These are phyloP conservation scores for Linum trigynum DNA, from an alignment of 345 rosid species.

Conservation along the genomic window DNA sequence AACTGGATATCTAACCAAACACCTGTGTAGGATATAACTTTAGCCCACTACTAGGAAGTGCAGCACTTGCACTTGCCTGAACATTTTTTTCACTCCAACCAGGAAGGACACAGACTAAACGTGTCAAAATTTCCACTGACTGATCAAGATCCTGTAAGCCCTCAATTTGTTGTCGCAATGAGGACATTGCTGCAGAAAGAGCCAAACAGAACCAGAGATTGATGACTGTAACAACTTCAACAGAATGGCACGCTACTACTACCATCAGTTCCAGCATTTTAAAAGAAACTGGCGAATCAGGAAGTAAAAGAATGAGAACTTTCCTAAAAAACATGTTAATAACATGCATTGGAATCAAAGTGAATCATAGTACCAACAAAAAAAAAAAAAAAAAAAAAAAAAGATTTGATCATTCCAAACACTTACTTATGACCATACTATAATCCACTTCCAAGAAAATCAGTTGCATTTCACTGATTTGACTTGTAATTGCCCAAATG, in stretches of 20 bases:
- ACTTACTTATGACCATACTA: too few species aligned
- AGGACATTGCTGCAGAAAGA: constrained; percentile 63
- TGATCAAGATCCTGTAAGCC: constrained; percentile 53
- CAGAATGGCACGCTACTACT: neutral
- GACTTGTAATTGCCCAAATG: too few species aligned
- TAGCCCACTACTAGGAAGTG: neutral
- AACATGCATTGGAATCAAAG: too few species aligned
- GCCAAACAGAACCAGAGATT: neutral
- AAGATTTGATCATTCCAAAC: too few species aligned
- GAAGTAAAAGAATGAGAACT: too few species aligned
- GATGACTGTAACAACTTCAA: neutral
- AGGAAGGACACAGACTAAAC: constrained; percentile 86
- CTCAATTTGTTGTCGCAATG: constrained; percentile 66
- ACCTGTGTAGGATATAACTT: neutral
- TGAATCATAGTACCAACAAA: too few species aligned
- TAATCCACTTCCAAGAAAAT: too few species aligned
- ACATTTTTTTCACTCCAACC: constrained; percentile 99
- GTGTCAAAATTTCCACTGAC: constrained; percentile 79
- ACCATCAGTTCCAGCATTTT: too few species aligned
- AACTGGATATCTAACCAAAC: neutral
- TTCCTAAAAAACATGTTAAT: too few species aligned
- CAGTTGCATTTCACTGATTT: too few species aligned
- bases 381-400: too few species aligned
- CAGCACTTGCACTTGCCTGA: constrained; percentile 49
- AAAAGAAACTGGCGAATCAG: too few species aligned